Base-by-base conservation (phyloP, 352 stramenopile species). In the Phytophthora pseudosyringae region DNA sequence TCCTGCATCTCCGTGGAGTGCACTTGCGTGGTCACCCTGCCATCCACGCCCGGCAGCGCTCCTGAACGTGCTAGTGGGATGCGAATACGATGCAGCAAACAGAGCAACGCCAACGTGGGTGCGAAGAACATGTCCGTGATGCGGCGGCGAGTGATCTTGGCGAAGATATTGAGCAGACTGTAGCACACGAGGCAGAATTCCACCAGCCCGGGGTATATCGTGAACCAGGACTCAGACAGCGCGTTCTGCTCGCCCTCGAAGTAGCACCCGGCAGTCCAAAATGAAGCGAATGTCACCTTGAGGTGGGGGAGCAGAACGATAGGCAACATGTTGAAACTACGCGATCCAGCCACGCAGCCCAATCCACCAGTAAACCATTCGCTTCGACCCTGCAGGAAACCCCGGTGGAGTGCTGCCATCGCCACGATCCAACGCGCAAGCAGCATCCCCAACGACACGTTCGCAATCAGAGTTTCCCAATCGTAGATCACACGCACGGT, bases 191-290 rank as follows among this genome's bases (percentile, higher is more conserved):
- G 59, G 5, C 72, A 47, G 8, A 75, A 56, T 60, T 86, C 80
- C 11, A 44, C 52, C 25, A 87, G 66, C 2, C 60, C 58, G 0
- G 73, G 75, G 43, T 86, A 89, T 12, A 87, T 71, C n/a, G 73
- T 64, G 47, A 78, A 84, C 71, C 75, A 84, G 4, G 69, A 65
- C 32, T 86, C 73, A 8, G 68, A 73, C 11, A 89, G 62, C 21
- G 56, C 68, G 10, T 43, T 52, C 38, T 87, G 75, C 13, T 83
- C 65, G 6, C 78, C 80, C 33, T 89, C 73, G 38, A 86, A 88
- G 44, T 59, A 28, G 36, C 67, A 82, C 0, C 75, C 80, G 18
- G 68, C 57, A 3, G 67, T 75, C 57, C 57, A 86, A 40, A 86
- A 86, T 4, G 59, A 75, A 10, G 76, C 67, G 16, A 83, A 60